Percentiles rank a stretch among this genome's conserved stretches.
Evolutionary conservation across 495 filamentous ascomycete genomes (phyloP).

Genomic region (Penicillium atrosanguineum): DNA sequence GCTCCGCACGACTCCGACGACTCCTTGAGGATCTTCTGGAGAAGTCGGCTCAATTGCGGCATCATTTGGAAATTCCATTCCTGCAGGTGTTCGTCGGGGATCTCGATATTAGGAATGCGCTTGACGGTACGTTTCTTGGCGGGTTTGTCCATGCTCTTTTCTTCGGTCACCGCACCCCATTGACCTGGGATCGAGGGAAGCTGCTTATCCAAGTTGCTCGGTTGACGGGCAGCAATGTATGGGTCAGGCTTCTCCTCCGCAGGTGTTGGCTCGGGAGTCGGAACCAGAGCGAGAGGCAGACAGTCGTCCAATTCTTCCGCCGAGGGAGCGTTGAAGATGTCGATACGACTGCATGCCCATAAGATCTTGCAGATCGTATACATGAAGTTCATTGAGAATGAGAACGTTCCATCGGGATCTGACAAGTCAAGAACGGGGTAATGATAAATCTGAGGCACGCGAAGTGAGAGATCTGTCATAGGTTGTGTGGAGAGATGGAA

Average conservation of each 20-base stretch:
- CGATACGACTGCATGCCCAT: constrained; percentile 45
- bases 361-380: constrained; percentile 47
- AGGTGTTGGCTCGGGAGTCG: constrained; percentile 32
- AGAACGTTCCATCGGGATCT: constrained; percentile 45
- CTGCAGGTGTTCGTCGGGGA: constrained; percentile 61
- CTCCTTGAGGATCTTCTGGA: constrained; percentile 60
- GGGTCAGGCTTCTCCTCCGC: constrained; percentile 21
- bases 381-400: constrained; percentile 49
- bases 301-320: constrained; percentile 47
- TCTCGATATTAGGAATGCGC: constrained; percentile 43
- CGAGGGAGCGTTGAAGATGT: constrained; percentile 43
- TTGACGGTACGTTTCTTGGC: constrained; percentile 44
- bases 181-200: constrained; percentile 24
- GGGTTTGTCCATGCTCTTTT: constrained; percentile 27
- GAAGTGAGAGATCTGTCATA: constrained; percentile 44
- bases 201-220: constrained; percentile 21
- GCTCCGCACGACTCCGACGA: constrained; percentile 69
- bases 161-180: constrained; percentile 26
- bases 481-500: constrained; percentile 55
- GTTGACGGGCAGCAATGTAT: constrained; percentile 15
- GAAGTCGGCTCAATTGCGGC: constrained; percentile 66
- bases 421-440: constrained; percentile 49
- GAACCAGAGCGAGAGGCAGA: constrained; percentile 44
- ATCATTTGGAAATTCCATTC: constrained; percentile 71
- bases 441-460: constrained; percentile 46